phyloP scores from a whole-genome alignment of 805 yeast species.

The Lipomyces yamadae region DNA sequence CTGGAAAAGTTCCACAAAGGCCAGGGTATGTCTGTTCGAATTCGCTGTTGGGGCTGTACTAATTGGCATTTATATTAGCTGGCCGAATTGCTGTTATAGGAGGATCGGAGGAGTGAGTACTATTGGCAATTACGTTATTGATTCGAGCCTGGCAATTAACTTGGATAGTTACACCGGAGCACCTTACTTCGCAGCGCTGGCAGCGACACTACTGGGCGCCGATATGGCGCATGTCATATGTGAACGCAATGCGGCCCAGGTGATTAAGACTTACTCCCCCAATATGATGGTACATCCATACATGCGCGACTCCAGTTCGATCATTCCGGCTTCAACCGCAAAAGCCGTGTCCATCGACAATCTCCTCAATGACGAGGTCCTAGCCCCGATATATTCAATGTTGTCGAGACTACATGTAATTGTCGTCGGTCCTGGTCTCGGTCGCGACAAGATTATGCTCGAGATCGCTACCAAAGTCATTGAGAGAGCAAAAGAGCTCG shows the following conservation, averaged over 20 bases:
- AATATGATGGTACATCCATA: conserved; percentile 97
- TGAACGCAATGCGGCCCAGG: conserved; percentile 73
- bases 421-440: conserved; percentile 93
- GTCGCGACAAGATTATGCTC: conserved; percentile 75
- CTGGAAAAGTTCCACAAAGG: conserved; percentile 80
- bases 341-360: conserved; percentile 6
- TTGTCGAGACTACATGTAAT: conserved; percentile 75
- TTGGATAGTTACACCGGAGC: conserved; percentile 80
- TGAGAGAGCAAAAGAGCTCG: conserved; percentile 57
- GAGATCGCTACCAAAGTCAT: conserved; percentile 63
- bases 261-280: conserved; percentile 87
- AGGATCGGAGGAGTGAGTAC: conserved; percentile 77
- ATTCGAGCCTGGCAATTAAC: conserved; percentile 25
- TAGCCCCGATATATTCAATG: conserved; percentile 61
- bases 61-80: conserved; percentile 44
- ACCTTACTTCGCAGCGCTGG: conserved; percentile 86
- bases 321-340: conserved; percentile 6
- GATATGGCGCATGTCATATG: conserved; percentile 92
- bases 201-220: conserved; percentile 82
- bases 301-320: conserved; percentile 54
- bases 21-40: conserved; percentile 54
- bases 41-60: not conserved
- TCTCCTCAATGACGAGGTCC: conserved; percentile 45
- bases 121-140: not conserved
- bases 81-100: conserved; percentile 89